A percentile compares a stretch with the other conserved stretches of the same genome.
phyloP scores from a whole-genome alignment of 1,284 basidiomycete species.

The Spongispora temasekensis region DNA sequence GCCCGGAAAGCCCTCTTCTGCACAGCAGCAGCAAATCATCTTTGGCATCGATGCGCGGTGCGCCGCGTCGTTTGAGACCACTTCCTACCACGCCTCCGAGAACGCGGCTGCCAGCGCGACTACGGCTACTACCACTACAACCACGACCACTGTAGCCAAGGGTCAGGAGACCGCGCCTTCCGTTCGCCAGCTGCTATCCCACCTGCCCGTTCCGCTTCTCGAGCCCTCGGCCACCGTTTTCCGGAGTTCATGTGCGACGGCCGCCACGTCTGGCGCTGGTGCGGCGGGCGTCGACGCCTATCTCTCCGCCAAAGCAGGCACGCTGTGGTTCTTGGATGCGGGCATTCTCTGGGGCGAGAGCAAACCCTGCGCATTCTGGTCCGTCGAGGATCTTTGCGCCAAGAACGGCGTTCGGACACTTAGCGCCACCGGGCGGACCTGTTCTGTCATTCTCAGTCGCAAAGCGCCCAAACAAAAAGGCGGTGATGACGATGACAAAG shows the following conservation, averaged over 20 bases:
- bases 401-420: slow-evolving; percentile 61
- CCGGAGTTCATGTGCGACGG: slow-evolving; percentile 48
- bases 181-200: slow-evolving; percentile 54
- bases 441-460: slow-evolving; percentile 59
- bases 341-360: slow-evolving; percentile 74
- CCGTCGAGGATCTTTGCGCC: slow-evolving; percentile 55
- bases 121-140: slow-evolving; percentile 19
- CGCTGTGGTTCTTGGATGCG: slow-evolving; percentile 65
- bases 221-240: slow-evolving; percentile 55
- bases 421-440: slow-evolving; percentile 67
- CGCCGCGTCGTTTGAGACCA: slow-evolving; percentile 42
- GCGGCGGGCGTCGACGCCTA: slow-evolving; percentile 67
- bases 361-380: slow-evolving; percentile 75
- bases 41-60: slow-evolving; percentile 64
- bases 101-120: slow-evolving; percentile 22
- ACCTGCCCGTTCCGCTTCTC: slow-evolving; percentile 46
- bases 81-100: slow-evolving; percentile 23
- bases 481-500: neutral
- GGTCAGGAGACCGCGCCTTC: slow-evolving; percentile 50
- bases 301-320: slow-evolving; percentile 66
- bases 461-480: neutral
- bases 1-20: slow-evolving; percentile 26
- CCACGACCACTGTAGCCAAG: slow-evolving; percentile 42
- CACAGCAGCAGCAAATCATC: slow-evolving; percentile 46
- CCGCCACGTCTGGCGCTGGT: slow-evolving; percentile 41